Evolutionary conservation across 1,284 basidiomycete species (phyloP), one percentile per base, ranked within the genome.

Genomic region (Moniliophthora roreri): DNA sequence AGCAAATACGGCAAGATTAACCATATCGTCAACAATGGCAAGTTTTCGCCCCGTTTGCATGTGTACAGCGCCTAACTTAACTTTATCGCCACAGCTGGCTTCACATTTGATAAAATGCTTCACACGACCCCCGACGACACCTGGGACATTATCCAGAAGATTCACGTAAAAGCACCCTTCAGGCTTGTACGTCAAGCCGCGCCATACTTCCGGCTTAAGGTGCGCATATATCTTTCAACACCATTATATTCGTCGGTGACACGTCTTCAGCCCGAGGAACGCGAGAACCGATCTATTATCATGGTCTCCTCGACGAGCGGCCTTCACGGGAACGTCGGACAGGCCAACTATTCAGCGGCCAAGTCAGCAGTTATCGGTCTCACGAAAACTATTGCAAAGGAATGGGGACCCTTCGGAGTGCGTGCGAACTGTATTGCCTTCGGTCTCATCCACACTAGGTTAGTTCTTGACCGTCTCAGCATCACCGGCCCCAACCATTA

Each of bases 71-170:
- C n/a, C n/a, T n/a, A 34, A 32, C 34, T 23, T 47, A 21, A 51
- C 10, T 45, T 52, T 34, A 44, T 20, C 52, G 34, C 24, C 13
- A 9, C 55, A 85, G 85, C 91, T 52, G 91, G 91, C 40, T 94
- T 93, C 75, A 93, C 92, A 1, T 90, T 81, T 62, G 91, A 94
- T 78, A 85, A 84, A 70, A 94, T 94, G 92, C 73, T 91, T 39
- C 91, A 93, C 73, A 92, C 89, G 3, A 91, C 87, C 60, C 84
- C 87, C 7, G 92, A 94, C 68, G 89, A 91, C 38, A 82, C 84
- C 1, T 94, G 84, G 68, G 87, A 92, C 60, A 75, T 90, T 60
- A 93, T 94, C 66, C 76, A 88, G 71, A 90, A 89, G 66, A 85
- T 92, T 56, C 91, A 89, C 72, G 83, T 88, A 66, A 79, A 83